Evolutionary conservation across 2,329 filamentous ascomycete genomes (phyloP).

Genomic region (Tolypocladium paradoxum): DNA sequence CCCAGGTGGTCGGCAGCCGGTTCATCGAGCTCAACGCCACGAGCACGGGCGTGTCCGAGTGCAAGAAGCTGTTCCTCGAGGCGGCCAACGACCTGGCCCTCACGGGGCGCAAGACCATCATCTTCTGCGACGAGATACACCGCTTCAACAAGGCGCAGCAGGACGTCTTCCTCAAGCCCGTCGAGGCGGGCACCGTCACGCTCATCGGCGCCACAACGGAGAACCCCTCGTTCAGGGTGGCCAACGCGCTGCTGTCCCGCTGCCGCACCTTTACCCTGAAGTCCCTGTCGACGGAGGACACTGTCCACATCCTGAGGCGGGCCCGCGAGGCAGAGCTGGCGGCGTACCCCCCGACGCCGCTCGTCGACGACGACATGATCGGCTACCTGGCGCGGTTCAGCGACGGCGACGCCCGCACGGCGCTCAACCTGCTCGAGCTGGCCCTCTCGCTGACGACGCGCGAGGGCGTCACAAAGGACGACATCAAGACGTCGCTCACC

Average conservation of each 20-base stretch:
- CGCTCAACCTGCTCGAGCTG: constrained; percentile 83
- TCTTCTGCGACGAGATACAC: constrained; percentile 97
- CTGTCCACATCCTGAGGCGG: constrained; percentile 64
- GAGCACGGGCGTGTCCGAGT: constrained; percentile 75
- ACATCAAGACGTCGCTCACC: constrained; percentile 73
- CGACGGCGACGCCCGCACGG: constrained; percentile 87
- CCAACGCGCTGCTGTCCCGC: constrained; percentile 74
- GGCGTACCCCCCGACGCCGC: constrained; percentile 29
- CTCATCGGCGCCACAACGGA: constrained; percentile 94
- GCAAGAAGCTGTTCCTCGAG: constrained; percentile 83
- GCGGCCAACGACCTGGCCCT: constrained; percentile 69
- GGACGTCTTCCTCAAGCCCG: constrained; percentile 86
- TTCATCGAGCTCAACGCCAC: constrained; percentile 97
- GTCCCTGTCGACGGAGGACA: constrained; percentile 61
- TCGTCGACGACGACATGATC: constrained; percentile 70
- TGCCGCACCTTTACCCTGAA: constrained; percentile 84
- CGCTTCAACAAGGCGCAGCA: constrained; percentile 87
- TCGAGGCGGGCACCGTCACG: constrained; percentile 82
- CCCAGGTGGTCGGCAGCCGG: constrained; percentile 66
- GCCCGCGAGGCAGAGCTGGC: constrained; percentile 54
- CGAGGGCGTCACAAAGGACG: constrained; percentile 56
- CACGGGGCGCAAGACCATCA: constrained; percentile 82
- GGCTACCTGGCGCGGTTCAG: constrained; percentile 75
- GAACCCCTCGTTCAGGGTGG: constrained; percentile 90
- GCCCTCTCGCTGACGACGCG: constrained; percentile 59